Evolutionary conservation across 2,329 filamentous ascomycete species (phyloP).

Genomic region (Colletotrichum liriopes): DNA sequence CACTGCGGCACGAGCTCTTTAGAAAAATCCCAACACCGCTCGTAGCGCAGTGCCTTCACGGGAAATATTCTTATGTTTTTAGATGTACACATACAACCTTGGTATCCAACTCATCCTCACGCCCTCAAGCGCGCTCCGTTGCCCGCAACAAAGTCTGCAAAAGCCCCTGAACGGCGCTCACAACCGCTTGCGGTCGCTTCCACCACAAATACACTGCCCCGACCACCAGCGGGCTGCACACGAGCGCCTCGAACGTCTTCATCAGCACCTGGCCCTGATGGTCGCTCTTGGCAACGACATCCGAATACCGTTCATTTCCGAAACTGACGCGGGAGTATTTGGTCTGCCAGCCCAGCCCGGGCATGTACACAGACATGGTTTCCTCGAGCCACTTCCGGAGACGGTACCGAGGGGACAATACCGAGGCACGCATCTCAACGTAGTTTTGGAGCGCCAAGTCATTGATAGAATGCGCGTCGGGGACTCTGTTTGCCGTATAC

Average conservation of each 20-base stretch:
- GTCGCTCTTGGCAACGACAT: constrained; percentile 80
- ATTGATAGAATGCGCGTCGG: constrained; percentile 91
- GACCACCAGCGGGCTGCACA: constrained; percentile 38
- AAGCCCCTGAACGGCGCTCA: constrained; percentile 23
- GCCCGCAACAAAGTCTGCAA: constrained; percentile 13
- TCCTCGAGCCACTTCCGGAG: constrained; percentile 91
- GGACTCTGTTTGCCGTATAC: constrained; percentile 82
- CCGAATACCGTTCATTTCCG: constrained; percentile 90
- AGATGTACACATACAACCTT: not conserved
- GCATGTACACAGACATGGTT: constrained; percentile 81
- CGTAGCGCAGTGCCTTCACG: not conserved
- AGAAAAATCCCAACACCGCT: not conserved
- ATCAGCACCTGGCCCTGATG: constrained; percentile 77
- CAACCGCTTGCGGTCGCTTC: constrained; percentile 39
- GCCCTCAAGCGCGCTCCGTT: not conserved
- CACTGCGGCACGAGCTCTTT: not conserved
- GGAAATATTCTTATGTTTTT: not conserved
- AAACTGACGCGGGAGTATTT: constrained; percentile 96
- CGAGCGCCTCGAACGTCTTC: constrained; percentile 36
- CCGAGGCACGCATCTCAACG: constrained; percentile 91
- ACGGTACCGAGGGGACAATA: constrained; percentile 83
- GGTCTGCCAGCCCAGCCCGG: constrained; percentile 87
- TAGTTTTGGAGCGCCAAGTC: constrained; percentile 94
- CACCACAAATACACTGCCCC: constrained; percentile 42
- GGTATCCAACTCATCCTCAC: too few species aligned